Base-by-base conservation (phyloP, 768 basidiomycete genomes). In the Pisolithus marmoratus region DNA sequence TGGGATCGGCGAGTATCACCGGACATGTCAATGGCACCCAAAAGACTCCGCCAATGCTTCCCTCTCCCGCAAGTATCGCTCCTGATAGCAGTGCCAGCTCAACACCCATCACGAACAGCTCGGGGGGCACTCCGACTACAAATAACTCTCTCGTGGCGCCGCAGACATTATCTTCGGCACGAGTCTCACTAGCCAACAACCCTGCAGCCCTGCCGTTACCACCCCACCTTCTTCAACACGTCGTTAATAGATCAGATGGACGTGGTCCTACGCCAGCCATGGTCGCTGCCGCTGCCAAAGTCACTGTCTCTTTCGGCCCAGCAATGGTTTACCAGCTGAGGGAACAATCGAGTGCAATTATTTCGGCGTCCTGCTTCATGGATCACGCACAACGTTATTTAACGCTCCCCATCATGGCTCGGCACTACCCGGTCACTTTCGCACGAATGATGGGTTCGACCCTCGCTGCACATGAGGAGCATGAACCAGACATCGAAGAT, bases 401-500 rank as follows among this genome's bases (percentile, higher is more conserved):
- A 54, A 88, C 80, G 31, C 76, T 90, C 5, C 81, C 86, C 8
- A 73, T 83, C 44, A 65, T 91, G 67, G 75, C 81, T 8, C 80
- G 81, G 34, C 81, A 83, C 70, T 91, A 85, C 69, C 89, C 89
- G 23, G 77, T 72, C 27, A 90, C 89, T 1, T 88, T 85, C 63
- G 77, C 83, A 9, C 83, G 89, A 43, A 79, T 90, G 75, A 75
- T 87, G 58, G 71, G 81, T 54, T 80, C 84, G 22, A 82, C 80
- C 22, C 69, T 88, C 47, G 70, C 75, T 0, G 72, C 78, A 0
- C 74, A 75, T 15, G 88, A 91, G 57, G 88, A 91, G 64, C 77
- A 85, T 50, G 87, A 90, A 55, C 84, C 85, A 11, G 88, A 90
- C 56, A 80, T 90, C 49, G 88, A 90, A 64, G 89, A 91, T 58